These are phyloP conservation scores for Chlorokybus atmophyticus DNA, from an alignment of 139 green algal species.

Conservation along the genomic window DNA sequence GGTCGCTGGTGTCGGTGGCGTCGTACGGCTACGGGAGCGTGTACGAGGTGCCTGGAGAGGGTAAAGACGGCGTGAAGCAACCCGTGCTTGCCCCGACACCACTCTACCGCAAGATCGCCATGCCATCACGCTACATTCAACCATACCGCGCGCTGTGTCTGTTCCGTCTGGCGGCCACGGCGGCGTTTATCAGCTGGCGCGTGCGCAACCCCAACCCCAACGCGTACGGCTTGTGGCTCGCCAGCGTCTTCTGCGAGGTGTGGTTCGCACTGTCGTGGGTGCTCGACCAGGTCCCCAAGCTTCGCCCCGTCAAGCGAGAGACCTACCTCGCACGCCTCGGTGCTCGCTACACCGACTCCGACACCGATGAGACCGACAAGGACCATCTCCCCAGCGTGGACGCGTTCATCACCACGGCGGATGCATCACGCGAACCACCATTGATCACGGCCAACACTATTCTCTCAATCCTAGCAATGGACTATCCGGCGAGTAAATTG, in stretches of 20 bases:
- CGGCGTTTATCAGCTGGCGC: constrained; percentile 11
- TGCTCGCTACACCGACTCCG: background rate
- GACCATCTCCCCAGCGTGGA: constrained; percentile 19
- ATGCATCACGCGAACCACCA: constrained; percentile 20
- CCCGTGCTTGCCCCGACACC: too few species aligned
- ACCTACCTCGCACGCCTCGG: constrained; percentile 20
- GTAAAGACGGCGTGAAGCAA: too few species aligned
- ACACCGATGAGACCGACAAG: too few species aligned
- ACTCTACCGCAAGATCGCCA: too few species aligned
- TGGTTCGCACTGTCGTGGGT: constrained; percentile 25
- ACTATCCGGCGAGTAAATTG: constrained; percentile 20
- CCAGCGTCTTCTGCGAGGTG: constrained; percentile 16
- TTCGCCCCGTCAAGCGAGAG: constrained; percentile 18
- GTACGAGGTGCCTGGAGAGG: too few species aligned
- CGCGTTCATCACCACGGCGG: constrained; percentile 24
- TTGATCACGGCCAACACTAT: constrained; percentile 19
- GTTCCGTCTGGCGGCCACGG: constrained; percentile 5
- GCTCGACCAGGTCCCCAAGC: constrained; percentile 19
- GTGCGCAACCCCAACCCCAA: constrained; percentile 8
- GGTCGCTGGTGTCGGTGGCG: too few species aligned
- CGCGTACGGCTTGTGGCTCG: constrained; percentile 14
- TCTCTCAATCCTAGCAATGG: constrained; percentile 15
- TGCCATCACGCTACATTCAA: too few species aligned
- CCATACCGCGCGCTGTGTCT: constrained; percentile 6
- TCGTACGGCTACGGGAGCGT: too few species aligned